Base-by-base conservation (phyloP, 2,329 filamentous ascomycete species). In the Fusarium sp. region DNA sequence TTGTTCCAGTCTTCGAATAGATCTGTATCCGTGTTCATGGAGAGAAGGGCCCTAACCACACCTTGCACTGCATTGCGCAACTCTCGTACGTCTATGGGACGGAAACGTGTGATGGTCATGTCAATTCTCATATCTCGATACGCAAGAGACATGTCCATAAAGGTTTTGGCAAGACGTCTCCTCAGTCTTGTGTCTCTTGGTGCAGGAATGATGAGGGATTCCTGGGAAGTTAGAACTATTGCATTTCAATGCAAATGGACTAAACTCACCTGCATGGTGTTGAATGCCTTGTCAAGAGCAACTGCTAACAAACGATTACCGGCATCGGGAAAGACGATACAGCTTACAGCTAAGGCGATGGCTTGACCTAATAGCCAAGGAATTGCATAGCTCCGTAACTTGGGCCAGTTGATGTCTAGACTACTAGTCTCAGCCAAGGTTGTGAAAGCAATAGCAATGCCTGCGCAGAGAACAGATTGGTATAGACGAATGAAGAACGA, bases 61-160 rank as follows among this genome's bases (percentile, higher is more conserved):
- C 79, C 84, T 65, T 89, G 87, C 53, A 88, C 81, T 5, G 83
- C 76, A 69, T 89, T 89, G 54, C 87, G 83, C 31, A 89, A 76
- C 7, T 79, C 76, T 38, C 78, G 76, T 21, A 87, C 79, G 70
- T 89, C 86, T 13, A 79, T 76, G 3, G 87, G 85, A 13, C 76
- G 77, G 59, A 88, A 86, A 1, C 83, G 80, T 2, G 85, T 87
- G 6, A 88, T 76, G 2, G 86, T 85, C n/a, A 88, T 80, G 55
- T 89, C 87, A 53, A 88, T 81, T 14, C 82, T 81, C 61, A 89
- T 81, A 68, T 89, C 87, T 73, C 87, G 81, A 62, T 87, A 84
- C 3, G 84, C 84, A 64, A 86, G 80, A 15, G 87, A 88, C 55
- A 89, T 79, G 58, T 86, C 82, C 61, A 89, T 85, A 60, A 88